Evolutionary conservation across 805 yeast species (phyloP), one percentile per base, ranked within the genome.

Genomic region (Jamesozyma jinghongensis): DNA sequence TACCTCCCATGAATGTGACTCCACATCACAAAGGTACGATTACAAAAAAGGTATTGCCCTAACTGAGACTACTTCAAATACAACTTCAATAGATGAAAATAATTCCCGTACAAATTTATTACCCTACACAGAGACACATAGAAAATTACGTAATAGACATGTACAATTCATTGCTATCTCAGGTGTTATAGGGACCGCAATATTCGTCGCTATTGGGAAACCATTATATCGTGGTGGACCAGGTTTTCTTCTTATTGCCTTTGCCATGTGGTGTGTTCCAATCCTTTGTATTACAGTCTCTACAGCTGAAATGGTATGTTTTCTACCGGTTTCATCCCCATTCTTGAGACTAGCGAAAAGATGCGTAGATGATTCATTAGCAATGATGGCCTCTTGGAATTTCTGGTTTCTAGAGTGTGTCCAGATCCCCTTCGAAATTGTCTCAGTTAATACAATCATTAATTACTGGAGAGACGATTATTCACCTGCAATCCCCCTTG

Each of bases 381-480:
- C 82, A 49, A 73, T 81, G 34, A 74, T 74, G 69, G 76, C 82
- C 2, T 87, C 90, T 20, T 84, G 85, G 81, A 83, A 84, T 54
- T 84, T 81, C 53, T 82, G 83, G 74, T 67, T 83, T 46, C 65
- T 83, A 51, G 81, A 82, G 56, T 80, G 87, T 47, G 78, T 83
- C 0, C 77, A 79, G 44, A 81, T 85, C 37, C 95, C 95, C 2
- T 83, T 79, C 52, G 95, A 86, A 62, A 79, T 85, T 40, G 82
- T 82, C 6, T 82, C 87, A 5, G 88, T 81, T 7, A 82, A 84
- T 49, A 72, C 85, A 12, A 77, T 85, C 52, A 70, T 85, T 36
- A 87, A 85, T 54, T 85, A 69, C 53, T 85, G 95, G 95, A 68
- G 84, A 45, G 77, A 75, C 46, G 88, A 78, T 50, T 84, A 77